Percentiles rank a stretch among this genome's conserved stretches.
Conservation (phyloP, 768 basidiomycete genomes). For the Hypholoma sublateritium region DNA sequence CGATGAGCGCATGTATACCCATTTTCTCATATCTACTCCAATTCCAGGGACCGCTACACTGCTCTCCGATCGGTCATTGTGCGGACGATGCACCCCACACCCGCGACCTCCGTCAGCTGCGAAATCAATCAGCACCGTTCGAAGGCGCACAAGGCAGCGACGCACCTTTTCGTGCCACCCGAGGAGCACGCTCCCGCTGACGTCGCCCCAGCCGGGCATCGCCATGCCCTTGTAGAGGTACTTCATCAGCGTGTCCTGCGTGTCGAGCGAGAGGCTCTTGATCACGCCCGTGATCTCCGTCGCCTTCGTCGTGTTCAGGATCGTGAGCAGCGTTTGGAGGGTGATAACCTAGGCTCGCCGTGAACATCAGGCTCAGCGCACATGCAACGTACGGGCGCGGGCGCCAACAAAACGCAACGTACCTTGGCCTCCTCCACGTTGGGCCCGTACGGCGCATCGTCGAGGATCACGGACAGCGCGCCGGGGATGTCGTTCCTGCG, state of each 20-base stretch:
- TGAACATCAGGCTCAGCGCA: neutral
- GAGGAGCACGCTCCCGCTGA: constrained; percentile 60
- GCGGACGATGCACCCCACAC: constrained; percentile 93
- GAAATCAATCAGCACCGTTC: neutral
- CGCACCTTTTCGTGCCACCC: constrained; percentile 97
- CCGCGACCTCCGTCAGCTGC: constrained; percentile 90
- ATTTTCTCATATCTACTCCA: neutral
- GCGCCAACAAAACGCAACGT: constrained; percentile 2
- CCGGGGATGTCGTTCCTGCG: constrained; percentile 73
- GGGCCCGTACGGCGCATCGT: constrained; percentile 86
- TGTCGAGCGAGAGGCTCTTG: constrained; percentile 67
- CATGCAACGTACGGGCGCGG: neutral
- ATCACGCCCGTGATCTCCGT: constrained; percentile 80
- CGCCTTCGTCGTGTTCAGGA: constrained; percentile 92
- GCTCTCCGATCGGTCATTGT: constrained; percentile 61
- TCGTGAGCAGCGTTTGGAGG: constrained; percentile 77
- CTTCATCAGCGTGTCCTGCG: constrained; percentile 94
- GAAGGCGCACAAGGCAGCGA: neutral
- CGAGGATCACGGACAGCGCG: constrained; percentile 70
- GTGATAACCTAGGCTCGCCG: constrained; percentile 59
- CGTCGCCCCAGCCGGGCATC: constrained; percentile 59
- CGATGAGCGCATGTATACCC: neutral
- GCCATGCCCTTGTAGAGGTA: constrained; percentile 98
- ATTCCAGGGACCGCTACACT: constrained; percentile 30
- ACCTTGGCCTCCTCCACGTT: constrained; percentile 92